phyloP scores from a whole-genome alignment of 2,329 filamentous ascomycete species.

The Cladobotryum mycophilum region DNA sequence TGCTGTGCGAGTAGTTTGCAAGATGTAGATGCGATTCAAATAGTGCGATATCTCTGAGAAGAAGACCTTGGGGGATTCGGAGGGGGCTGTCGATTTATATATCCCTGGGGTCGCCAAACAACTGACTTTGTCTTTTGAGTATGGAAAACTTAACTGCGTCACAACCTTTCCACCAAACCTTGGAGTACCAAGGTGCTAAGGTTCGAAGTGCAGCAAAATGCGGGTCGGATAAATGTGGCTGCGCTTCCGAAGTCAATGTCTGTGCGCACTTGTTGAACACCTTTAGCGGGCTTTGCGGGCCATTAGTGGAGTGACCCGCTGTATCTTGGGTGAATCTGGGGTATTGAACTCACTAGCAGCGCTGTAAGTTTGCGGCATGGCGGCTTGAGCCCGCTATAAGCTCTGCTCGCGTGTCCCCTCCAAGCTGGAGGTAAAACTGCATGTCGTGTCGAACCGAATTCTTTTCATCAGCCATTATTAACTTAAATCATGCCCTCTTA shows the following conservation, averaged over 20 bases:
- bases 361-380: background rate
- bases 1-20: no score
- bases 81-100: no score
- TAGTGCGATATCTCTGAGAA: no score
- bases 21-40: no score
- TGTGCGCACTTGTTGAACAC: no score
- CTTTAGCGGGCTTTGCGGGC: background rate
- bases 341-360: background rate
- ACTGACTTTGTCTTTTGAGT: no score
- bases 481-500: background rate
- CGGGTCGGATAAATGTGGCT: constrained; percentile 9
- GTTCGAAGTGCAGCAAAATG: background rate
- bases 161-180: background rate
- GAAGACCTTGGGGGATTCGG: no score
- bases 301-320: background rate
- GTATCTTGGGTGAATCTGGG: background rate
- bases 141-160: background rate
- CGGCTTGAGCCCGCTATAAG: no score
- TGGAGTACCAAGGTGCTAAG: background rate
- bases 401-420: no score
- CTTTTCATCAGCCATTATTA: background rate
- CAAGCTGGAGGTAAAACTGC: background rate
- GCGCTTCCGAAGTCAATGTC: constrained; percentile 8
- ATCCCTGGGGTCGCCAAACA: no score
- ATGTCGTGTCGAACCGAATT: background rate